A percentile compares a stretch with the other conserved stretches of the same genome.
Conservation (phyloP, 352 stramenopile genomes). For the Aphanomyces invadans region DNA sequence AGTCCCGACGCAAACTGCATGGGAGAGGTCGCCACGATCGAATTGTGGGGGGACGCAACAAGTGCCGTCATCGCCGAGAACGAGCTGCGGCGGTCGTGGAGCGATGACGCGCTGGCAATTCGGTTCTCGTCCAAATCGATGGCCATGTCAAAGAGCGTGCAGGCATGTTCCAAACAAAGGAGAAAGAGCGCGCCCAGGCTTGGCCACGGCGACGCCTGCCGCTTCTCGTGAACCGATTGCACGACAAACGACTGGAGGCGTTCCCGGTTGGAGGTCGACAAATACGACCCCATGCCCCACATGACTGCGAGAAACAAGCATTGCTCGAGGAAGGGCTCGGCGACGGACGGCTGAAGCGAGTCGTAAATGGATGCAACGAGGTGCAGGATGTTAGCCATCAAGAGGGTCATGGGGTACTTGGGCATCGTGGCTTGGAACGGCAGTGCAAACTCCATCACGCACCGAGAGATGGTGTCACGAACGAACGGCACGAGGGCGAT, state of each 20-base stretch:
- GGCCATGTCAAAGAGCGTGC: slow-evolving; percentile 5
- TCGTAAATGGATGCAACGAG: not conserved
- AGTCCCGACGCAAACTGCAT: not conserved
- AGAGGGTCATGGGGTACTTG: not conserved
- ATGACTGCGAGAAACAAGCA: not conserved
- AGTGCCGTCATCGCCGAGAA: not conserved
- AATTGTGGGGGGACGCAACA: not conserved
- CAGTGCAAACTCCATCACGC: not conserved
- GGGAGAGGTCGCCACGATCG: not conserved
- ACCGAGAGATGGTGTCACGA: not conserved
- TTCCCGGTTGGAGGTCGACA: not conserved
- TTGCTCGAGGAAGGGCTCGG: not conserved
- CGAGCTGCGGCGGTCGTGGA: too few species aligned
- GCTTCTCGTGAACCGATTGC: not conserved
- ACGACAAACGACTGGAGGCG: not conserved
- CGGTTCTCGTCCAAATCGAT: not conserved
- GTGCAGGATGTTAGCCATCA: not conserved
- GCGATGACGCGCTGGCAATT: not conserved
- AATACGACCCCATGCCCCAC: slow-evolving; percentile 1
- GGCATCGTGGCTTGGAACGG: not conserved
- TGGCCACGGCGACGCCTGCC: not conserved
- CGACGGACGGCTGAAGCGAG: not conserved
- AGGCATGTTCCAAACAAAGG: not conserved
- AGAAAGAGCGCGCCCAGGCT: not conserved
- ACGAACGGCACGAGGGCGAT: not conserved